Conservation (phyloP, 345 rosid genomes). For the Schrenkiella parvula region DNA sequence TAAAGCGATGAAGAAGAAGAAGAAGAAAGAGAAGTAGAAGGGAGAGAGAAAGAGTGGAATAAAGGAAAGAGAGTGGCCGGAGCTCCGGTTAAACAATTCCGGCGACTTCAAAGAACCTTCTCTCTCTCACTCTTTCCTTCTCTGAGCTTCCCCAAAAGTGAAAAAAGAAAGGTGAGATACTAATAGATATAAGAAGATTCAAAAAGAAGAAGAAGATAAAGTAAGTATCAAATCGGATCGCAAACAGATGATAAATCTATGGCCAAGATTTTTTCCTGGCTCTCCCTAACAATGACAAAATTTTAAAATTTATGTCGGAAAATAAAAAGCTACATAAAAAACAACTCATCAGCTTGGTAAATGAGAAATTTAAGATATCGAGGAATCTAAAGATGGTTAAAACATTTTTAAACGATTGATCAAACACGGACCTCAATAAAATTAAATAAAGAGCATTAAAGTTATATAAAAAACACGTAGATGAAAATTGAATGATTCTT, state of each 20-base stretch:
- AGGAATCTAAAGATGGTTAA: conserved; percentile 1
- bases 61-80: conserved; percentile 51
- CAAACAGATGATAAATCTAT: conserved; percentile 54
- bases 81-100: conserved; percentile 57
- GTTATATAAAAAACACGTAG: background rate
- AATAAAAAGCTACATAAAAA: background rate
- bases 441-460: conserved; percentile 11
- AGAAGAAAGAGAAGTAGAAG: background rate
- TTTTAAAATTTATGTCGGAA: conserved; percentile 2
- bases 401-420: background rate
- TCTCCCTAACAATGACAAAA: conserved; percentile 34
- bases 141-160: conserved; percentile 20
- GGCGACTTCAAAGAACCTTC: background rate
- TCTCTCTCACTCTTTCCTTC: conserved; percentile 7
- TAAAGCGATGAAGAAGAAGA: background rate
- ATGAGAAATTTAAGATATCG: background rate
- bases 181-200: conserved; percentile 27
- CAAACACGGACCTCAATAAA: conserved; percentile 17
- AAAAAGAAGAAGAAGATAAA: conserved; percentile 24
- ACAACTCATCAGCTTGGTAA: background rate
- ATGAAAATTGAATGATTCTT: background rate
- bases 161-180: conserved; percentile 22
- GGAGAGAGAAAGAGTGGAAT: conserved; percentile 13
- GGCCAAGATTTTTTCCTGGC: conserved; percentile 49
- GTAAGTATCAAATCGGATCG: conserved; percentile 20